Conservation (phyloP, 2,329 filamentous ascomycete species). For the Phialemonium atrogriseum region DNA sequence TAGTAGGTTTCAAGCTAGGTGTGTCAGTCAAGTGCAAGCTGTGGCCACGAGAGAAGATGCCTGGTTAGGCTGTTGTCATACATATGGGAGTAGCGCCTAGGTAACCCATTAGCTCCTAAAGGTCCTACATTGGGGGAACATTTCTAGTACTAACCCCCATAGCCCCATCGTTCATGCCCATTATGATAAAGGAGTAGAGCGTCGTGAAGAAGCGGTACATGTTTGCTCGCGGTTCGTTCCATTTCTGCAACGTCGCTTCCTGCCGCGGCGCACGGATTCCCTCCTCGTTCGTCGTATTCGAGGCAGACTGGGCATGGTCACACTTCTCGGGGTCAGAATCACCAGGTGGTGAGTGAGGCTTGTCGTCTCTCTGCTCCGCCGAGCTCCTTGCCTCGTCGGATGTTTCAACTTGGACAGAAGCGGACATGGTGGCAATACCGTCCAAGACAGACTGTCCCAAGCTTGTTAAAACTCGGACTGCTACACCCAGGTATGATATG, state of each 20-base stretch:
- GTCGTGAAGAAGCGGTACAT: slow-evolving; percentile 49
- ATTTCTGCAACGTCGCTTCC: slow-evolving; percentile 33
- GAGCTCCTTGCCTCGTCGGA: not conserved
- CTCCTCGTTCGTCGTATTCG: slow-evolving; percentile 1
- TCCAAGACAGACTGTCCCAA: no score
- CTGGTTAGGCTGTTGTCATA: no score
- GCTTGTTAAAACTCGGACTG: no score
- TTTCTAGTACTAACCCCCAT: slow-evolving; percentile 50
- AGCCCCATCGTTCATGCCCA: slow-evolving; percentile 62
- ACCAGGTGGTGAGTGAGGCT: not conserved
- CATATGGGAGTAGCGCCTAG: slow-evolving; percentile 6
- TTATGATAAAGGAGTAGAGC: slow-evolving; percentile 54
- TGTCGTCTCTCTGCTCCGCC: not conserved
- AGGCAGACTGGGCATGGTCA: not conserved
- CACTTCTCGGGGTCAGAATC: not conserved
- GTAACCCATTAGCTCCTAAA: no score
- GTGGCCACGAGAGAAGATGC: not conserved
- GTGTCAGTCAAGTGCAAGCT: not conserved
- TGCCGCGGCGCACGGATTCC: slow-evolving; percentile 5
- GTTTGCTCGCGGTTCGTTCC: slow-evolving; percentile 56
- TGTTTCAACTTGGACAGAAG: not conserved
- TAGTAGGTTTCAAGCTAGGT: slow-evolving; percentile 36
- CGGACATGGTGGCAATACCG: not conserved
- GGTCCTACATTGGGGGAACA: no score
- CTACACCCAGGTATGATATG: no score